A percentile compares a stretch with the other conserved stretches of the same genome.
These are phyloP conservation scores for Phoma sp. DNA, from an alignment of 2,329 filamentous ascomycete genomes.

Conservation along the genomic window DNA sequence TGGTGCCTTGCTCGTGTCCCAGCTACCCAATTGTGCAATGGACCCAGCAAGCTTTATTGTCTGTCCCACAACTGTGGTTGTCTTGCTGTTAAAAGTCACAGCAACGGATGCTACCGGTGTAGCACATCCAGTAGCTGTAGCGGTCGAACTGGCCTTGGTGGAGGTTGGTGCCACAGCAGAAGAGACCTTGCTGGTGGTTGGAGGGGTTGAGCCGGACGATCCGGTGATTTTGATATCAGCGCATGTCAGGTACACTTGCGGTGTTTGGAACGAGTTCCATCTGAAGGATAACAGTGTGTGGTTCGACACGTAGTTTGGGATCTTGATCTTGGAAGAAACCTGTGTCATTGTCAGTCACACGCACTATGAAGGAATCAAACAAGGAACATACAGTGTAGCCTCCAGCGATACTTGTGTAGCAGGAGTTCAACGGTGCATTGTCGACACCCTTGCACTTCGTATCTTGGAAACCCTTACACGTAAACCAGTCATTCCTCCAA, in stretches of 20 bases:
- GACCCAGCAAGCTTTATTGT: conserved; percentile 56
- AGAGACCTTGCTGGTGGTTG: conserved; percentile 23
- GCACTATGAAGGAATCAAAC: too few relatives aligned
- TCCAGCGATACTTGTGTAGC: conserved; percentile 44
- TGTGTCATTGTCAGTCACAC: neutral
- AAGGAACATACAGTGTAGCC: conserved; percentile 39
- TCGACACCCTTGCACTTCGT: conserved; percentile 40
- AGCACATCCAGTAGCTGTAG: conserved; percentile 27
- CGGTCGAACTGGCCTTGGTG: conserved; percentile 18
- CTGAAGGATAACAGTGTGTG: conserved; percentile 42
- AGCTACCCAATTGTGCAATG: conserved; percentile 52
- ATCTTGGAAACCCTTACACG: conserved; percentile 40
- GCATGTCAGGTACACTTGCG: conserved; percentile 42
- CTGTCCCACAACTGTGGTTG: conserved; percentile 57
- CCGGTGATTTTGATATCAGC: conserved; percentile 42
- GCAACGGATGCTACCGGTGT: conserved; percentile 36
- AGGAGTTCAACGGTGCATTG: conserved; percentile 41
- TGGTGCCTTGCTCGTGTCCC: conserved; percentile 50
- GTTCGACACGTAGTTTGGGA: conserved; percentile 40
- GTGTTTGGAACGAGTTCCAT: conserved; percentile 46
- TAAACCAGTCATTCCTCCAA: conserved; percentile 47
- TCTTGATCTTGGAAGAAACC: conserved; percentile 38
- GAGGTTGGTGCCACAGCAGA: conserved; percentile 19
- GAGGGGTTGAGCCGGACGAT: conserved; percentile 16
- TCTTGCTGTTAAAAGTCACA: conserved; percentile 56